Conservation (phyloP, 2,329 filamentous ascomycete species). For the Fonsecaea nubica region DNA sequence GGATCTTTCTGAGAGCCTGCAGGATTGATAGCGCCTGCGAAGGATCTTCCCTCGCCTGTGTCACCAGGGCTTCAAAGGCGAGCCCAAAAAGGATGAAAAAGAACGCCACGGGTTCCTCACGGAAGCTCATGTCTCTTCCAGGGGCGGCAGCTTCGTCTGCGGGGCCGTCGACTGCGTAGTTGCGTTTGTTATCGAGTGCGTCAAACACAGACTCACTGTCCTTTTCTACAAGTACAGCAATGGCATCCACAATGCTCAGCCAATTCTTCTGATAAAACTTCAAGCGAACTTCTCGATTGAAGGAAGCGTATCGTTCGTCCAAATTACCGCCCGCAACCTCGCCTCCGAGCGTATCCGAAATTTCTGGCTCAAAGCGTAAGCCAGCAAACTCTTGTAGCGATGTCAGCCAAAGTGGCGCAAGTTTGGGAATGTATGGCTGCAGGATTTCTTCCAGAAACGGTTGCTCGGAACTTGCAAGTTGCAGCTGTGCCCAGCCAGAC, state of each 20-base stretch:
- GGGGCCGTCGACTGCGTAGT: constrained; percentile 43
- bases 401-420: constrained; percentile 93
- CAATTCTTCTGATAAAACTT: constrained; percentile 97
- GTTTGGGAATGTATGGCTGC: constrained; percentile 83
- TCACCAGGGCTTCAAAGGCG: constrained; percentile 92
- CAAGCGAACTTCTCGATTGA: constrained; percentile 91
- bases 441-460: constrained; percentile 87
- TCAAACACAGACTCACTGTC: constrained; percentile 98
- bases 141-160: constrained; percentile 28
- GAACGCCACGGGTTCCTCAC: constrained; percentile 96
- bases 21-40: constrained; percentile 87
- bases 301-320: constrained; percentile 90
- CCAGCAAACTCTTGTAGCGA: constrained; percentile 92
- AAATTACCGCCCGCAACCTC: constrained; percentile 82
- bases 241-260: constrained; percentile 95
- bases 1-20: constrained; percentile 88
- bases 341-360: constrained; percentile 85
- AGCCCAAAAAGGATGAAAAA: constrained; percentile 98
- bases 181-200: constrained; percentile 82
- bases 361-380: constrained; percentile 93
- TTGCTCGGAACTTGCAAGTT: constrained; percentile 92
- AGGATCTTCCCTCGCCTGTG: constrained; percentile 71
- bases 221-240: constrained; percentile 95
- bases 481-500: constrained; percentile 94
- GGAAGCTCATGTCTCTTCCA: constrained; percentile 88